Evolutionary conservation across 768 basidiomycete species (phyloP).

Genomic region (Roridomyces roridus): DNA sequence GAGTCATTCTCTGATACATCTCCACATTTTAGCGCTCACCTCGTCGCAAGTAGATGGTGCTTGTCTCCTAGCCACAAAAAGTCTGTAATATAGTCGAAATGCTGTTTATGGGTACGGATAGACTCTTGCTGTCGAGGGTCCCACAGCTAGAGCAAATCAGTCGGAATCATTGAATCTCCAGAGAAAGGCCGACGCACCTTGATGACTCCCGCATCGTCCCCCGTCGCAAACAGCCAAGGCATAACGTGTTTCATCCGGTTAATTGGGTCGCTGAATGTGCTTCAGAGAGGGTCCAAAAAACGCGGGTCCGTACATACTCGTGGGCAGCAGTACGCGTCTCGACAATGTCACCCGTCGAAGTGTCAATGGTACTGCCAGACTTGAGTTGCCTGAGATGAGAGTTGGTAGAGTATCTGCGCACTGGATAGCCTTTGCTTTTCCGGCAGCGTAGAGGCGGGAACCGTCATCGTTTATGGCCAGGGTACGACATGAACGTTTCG

Average conservation of each 20-base stretch:
- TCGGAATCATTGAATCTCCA: not conserved
- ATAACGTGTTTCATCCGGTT: constrained; percentile 82
- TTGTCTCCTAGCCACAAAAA: constrained; percentile 87
- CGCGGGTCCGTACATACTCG: constrained; percentile 55
- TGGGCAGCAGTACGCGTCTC: constrained; percentile 62
- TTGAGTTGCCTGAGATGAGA: too few relatives aligned
- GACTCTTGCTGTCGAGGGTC: constrained; percentile 76
- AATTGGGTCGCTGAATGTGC: constrained; percentile 56
- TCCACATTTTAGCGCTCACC: constrained; percentile 58
- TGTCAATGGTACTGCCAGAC: constrained; percentile 67
- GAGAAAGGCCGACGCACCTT: constrained; percentile 55
- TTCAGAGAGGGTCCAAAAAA: constrained; percentile 6
- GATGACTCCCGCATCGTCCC: constrained; percentile 94
- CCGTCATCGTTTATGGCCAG: constrained; percentile 75
- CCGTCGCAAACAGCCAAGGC: constrained; percentile 78
- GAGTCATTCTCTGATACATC: not conserved
- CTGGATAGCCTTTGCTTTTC: constrained; percentile 83
- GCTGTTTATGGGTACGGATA: constrained; percentile 77
- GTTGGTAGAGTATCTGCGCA: constrained; percentile 51
- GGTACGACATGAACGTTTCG: constrained; percentile 84
- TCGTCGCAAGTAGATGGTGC: constrained; percentile 85
- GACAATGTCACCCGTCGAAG: constrained; percentile 55
- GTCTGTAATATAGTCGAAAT: constrained; percentile 94
- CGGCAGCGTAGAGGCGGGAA: constrained; percentile 72
- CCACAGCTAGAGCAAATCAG: constrained; percentile 70